A percentile compares a stretch with the other conserved stretches of the same genome.
Evolutionary conservation across 1,139 yeast species (phyloP).

Genomic region (Saccharomycopsis phalli): DNA sequence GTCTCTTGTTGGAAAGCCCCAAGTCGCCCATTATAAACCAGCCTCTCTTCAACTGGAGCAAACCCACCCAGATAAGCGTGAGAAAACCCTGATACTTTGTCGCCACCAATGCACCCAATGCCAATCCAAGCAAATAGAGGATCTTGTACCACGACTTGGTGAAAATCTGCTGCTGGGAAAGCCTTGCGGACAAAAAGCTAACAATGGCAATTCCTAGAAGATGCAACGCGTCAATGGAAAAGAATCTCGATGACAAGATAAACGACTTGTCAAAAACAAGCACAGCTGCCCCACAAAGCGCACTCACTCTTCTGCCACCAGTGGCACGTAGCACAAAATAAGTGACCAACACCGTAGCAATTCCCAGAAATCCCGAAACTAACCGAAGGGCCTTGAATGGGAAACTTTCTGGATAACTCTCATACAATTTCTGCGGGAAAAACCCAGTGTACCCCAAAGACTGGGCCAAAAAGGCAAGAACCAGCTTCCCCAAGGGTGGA

Average conservation of each 20-base stretch:
- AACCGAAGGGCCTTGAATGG: slow-evolving; percentile 43
- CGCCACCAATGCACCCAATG: slow-evolving; percentile 44
- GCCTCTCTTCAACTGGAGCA: slow-evolving; percentile 34
- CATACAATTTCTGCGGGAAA: slow-evolving; percentile 29
- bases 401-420: slow-evolving; percentile 27
- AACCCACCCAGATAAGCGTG: slow-evolving; percentile 43
- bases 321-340: slow-evolving; percentile 42
- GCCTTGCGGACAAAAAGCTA: slow-evolving; percentile 36
- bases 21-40: slow-evolving; percentile 58
- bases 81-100: slow-evolving; percentile 48
- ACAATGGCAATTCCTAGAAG: slow-evolving; percentile 38
- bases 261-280: slow-evolving; percentile 48
- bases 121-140: slow-evolving; percentile 38
- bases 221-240: slow-evolving; percentile 44
- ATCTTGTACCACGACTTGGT: slow-evolving; percentile 37
- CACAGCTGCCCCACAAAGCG: slow-evolving; percentile 38
- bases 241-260: slow-evolving; percentile 40
- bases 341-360: slow-evolving; percentile 36
- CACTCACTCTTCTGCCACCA: slow-evolving; percentile 35
- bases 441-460: slow-evolving; percentile 41
- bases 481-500: slow-evolving; percentile 51
- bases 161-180: slow-evolving; percentile 32
- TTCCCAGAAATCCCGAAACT: slow-evolving; percentile 46
- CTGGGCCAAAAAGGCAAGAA: slow-evolving; percentile 37
- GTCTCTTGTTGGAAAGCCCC: slow-evolving; percentile 27